Conservation (phyloP, 2,329 filamentous ascomycete genomes). For the Ceratocystis diversiconidia region DNA sequence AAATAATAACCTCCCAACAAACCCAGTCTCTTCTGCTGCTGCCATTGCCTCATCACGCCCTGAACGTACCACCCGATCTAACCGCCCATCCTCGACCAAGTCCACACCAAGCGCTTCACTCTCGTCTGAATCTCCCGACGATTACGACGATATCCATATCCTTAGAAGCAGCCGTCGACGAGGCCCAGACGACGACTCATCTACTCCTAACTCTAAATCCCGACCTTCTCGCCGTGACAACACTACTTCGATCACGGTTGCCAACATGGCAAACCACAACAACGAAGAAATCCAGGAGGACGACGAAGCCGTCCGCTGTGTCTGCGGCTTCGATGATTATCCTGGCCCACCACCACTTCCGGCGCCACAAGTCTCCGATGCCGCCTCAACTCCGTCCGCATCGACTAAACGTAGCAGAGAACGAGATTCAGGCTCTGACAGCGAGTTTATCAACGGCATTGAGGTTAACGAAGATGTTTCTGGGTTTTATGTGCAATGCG, state of each 20-base stretch:
- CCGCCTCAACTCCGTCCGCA: slow-evolving; percentile 22
- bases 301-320: slow-evolving; percentile 87
- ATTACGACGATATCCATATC: slow-evolving; percentile 53
- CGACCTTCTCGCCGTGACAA: slow-evolving; percentile 27
- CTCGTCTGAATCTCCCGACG: slow-evolving; percentile 54
- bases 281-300: slow-evolving; percentile 64
- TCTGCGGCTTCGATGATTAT: slow-evolving; percentile 90
- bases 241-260: slow-evolving; percentile 19
- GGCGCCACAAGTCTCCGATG: slow-evolving; percentile 29
- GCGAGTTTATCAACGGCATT: slow-evolving; percentile 43
- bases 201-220: background rate
- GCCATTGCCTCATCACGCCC: slow-evolving; percentile 64
- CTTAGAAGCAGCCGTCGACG: slow-evolving; percentile 70
- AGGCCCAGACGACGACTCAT: slow-evolving; percentile 47
- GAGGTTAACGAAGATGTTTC: slow-evolving; percentile 71
- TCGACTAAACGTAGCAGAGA: slow-evolving; percentile 40
- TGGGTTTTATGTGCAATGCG: slow-evolving; percentile 95
- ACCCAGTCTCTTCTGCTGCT: background rate
- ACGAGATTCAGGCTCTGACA: slow-evolving; percentile 28
- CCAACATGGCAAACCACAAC: slow-evolving; percentile 37
- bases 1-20: slow-evolving; percentile 53
- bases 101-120: slow-evolving; percentile 60
- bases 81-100: slow-evolving; percentile 54
- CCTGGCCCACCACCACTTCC: slow-evolving; percentile 56
- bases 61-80: slow-evolving; percentile 59